Base-by-base conservation (phyloP, 1,284 basidiomycete genomes). In the Heterobasidion irregulare region DNA sequence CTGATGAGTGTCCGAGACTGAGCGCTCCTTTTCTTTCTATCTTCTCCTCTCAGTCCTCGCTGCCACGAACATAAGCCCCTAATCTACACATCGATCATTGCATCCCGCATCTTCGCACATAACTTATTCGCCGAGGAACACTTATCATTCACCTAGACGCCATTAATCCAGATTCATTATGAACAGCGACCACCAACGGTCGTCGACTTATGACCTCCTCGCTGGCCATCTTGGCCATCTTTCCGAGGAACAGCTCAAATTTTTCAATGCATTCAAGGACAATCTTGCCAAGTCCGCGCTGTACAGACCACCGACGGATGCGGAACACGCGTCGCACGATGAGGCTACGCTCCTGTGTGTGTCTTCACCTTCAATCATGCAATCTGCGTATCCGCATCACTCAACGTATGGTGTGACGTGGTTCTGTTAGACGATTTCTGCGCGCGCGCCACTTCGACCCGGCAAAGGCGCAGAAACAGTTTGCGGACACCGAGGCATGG, bases 381-480 rank as follows among this genome's bases (percentile, higher is more conserved):
- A 26, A 18, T 18, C 2, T 2, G 2, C 18, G 2, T 18, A 18
- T 18, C 2, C 18, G 18, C 18, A 18, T 18, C 18, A 18, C 18
- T 18, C 18, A 18, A 18, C 18, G 18, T 1, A 18, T 32, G 10
- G 33, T 15, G 32, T n/a, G 15, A 32, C 47, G 47, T 13, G 13
- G 7, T 15, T 38, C 35, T 45, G 10, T 19, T 64, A 91, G 88
- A 26, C 85, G 89, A 9, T 92, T 92, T 63, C 75, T 92, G 5
- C 76, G 87, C 32, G 89, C 89, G 6, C 76, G 89, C 59, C 74
- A 74, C 54, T 90, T 82, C 63, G 77, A 86, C 58, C 70, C 76
- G 7, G 59, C 66, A n/a, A 78, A 80, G 60, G 89, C 89, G 0
- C 73, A 82, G 65, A 79, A 80, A 58, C 86, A 91, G 63, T 91